These are phyloP conservation scores for Bombardia bombarda DNA, from an alignment of 495 filamentous ascomycete species.

Conservation along the genomic window DNA sequence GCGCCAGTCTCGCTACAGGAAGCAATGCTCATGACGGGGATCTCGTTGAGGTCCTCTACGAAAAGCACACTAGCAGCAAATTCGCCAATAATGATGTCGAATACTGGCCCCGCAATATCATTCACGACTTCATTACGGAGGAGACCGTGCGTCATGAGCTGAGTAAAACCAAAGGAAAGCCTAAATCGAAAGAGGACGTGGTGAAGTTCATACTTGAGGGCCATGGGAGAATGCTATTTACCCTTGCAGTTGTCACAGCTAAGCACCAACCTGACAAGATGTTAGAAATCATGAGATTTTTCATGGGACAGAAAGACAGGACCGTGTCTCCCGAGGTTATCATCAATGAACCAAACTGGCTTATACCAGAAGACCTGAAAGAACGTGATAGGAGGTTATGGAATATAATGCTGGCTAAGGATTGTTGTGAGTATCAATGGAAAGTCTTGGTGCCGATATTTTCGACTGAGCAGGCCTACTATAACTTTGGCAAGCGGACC, in stretches of 20 bases:
- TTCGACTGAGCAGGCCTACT: constrained; percentile 3
- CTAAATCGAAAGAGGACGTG: neutral
- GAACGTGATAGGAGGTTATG: no score
- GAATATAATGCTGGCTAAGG: neutral
- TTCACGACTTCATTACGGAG: neutral
- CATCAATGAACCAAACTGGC: neutral
- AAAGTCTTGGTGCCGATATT: constrained; percentile 7
- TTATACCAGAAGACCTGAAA: no score
- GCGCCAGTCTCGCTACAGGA: no score
- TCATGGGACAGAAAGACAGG: neutral
- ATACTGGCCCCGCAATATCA: constrained; percentile 1
- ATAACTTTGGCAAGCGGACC: constrained; percentile 1
- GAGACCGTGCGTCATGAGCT: neutral
- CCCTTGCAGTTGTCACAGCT: neutral
- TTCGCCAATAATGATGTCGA: neutral
- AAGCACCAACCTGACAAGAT: neutral
- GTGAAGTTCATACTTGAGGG: constrained; percentile 1
- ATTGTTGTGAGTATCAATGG: constrained; percentile 8
- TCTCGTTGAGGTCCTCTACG: no score
- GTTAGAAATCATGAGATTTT: neutral
- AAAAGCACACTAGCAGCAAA: neutral
- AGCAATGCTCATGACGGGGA: no score
- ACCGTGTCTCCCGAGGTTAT: neutral
- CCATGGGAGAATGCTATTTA: constrained; percentile 4
- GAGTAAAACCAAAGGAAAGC: neutral